Percentiles rank a stretch among this genome's conserved stretches.
Evolutionary conservation across 306 rosid genomes (phyloP).

Genomic region (Quercus ilex): DNA sequence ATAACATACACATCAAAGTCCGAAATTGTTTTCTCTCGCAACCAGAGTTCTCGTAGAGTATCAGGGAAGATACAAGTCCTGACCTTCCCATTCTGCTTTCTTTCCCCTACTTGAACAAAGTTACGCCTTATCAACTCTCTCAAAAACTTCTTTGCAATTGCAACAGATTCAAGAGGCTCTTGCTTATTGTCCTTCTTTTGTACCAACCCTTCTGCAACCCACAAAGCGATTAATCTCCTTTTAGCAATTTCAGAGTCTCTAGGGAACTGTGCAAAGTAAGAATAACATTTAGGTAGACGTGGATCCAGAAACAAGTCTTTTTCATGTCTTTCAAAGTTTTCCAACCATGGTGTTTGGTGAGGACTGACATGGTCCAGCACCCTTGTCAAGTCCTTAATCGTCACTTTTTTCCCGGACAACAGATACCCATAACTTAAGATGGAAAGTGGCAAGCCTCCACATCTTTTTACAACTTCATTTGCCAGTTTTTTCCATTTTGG

Average conservation of each 20-base stretch:
- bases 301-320: not conserved
- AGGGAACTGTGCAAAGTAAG: slow-evolving; percentile 25
- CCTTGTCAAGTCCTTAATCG: not conserved
- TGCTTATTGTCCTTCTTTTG: not conserved
- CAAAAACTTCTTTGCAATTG: too few relatives aligned
- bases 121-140: not conserved
- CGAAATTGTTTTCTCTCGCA: not conserved
- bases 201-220: slow-evolving; percentile 39
- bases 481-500: slow-evolving; percentile 15
- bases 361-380: slow-evolving; percentile 8
- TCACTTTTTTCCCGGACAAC: slow-evolving; percentile 2
- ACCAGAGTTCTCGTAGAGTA: not conserved
- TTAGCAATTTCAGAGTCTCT: slow-evolving; percentile 26
- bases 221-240: slow-evolving; percentile 31
- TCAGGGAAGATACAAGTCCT: slow-evolving; percentile 24
- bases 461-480: slow-evolving; percentile 10
- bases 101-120: slow-evolving; percentile 18
- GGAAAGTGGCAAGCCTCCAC: slow-evolving; percentile 31
- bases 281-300: not conserved
- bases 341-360: not conserved
- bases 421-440: slow-evolving; percentile 25
- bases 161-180: slow-evolving; percentile 16
- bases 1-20: not conserved
- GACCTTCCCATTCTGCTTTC: slow-evolving; percentile 27
- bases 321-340: not conserved